Percentiles rank a stretch among this genome's conserved stretches.
These are phyloP conservation scores for Russula virescens DNA, from an alignment of 768 basidiomycete species.

Conservation along the genomic window DNA sequence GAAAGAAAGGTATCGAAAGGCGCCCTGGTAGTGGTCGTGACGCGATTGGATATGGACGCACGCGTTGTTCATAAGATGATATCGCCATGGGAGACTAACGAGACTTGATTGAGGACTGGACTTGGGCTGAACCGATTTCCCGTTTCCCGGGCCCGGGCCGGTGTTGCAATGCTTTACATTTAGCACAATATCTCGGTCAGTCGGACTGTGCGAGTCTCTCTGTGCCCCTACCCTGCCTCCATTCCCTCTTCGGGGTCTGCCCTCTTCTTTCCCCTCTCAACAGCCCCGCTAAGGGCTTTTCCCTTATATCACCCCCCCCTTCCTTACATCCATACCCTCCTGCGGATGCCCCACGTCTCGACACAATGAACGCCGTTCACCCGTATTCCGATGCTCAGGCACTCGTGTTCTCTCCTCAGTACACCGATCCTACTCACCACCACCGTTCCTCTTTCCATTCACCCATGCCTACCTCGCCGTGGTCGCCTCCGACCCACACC, in stretches of 20 bases:
- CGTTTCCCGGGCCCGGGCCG: constrained; percentile 11
- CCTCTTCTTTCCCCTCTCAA: constrained; percentile 16
- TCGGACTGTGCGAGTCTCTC: constrained; percentile 3
- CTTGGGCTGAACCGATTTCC: constrained; percentile 1
- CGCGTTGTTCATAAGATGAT: constrained; percentile 8
- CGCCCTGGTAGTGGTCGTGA: constrained; percentile 5
- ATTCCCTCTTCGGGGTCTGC: constrained; percentile 14
- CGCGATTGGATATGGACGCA: constrained; percentile 8
- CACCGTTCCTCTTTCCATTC: constrained; percentile 22
- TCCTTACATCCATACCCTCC: constrained; percentile 12
- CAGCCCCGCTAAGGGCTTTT: constrained; percentile 9
- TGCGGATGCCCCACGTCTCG: constrained; percentile 22
- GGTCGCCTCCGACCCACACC: constrained; percentile 25
- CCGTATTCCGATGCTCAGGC: constrained; percentile 22
- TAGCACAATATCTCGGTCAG: constrained; percentile 14
- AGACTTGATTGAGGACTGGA: neutral
- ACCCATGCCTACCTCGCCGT: constrained; percentile 23
- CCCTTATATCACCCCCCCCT: constrained; percentile 20
- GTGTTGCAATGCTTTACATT: neutral
- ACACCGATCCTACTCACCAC: constrained; percentile 23
- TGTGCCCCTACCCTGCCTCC: constrained; percentile 15
- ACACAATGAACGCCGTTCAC: constrained; percentile 23
- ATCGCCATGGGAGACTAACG: constrained; percentile 9
- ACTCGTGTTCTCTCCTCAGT: constrained; percentile 20
- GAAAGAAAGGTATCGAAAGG: neutral